Base-by-base conservation (phyloP, 1,284 basidiomycete genomes). In the Pascua guehoae region DNA sequence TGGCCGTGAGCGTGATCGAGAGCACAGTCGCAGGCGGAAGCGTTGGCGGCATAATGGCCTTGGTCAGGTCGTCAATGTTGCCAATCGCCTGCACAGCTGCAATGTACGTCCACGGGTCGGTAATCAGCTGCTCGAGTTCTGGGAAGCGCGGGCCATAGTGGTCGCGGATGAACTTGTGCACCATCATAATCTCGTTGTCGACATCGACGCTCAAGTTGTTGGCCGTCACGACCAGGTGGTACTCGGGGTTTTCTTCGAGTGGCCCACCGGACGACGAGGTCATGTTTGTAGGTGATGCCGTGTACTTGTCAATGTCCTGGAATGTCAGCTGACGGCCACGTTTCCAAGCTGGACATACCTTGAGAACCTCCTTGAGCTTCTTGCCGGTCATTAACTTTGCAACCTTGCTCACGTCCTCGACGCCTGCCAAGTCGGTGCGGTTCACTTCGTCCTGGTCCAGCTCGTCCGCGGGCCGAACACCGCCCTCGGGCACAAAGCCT, bases 111-210 rank as follows among this genome's bases (percentile, higher is more conserved):
- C 86, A 83, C 2, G 96, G 89, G 68, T 96, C 92, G 8, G 86
- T 84, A 38, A 99, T 89, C 41, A 99, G 85, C 66, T 95, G 89
- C 74, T 98, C 96, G 17, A 99, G 84, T 69, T 98, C 95, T 11
- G 96, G 95, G 75, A 98, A 99, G 63, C 94, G 91, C 18, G 89
- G 85, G 1, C 89, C 85, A 75, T 98, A 99, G 78, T 98, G 95
- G 72, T 99, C 96, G 64, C 96, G 88, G 70, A 98, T 96, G 81
- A 97, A 98, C 88, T 98, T 98, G 81, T 99, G 92, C 1, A 98
- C 94, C 32, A 98, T 82, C 57, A 98, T 82, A 57, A 97, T 91
- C 76, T 98, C 96, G 69, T 99, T 98, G 77, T 99, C 96, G 1
- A 98, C 87, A 67, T 99, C 96, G 16, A 99, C 96, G 1, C 93